phyloP scores from a whole-genome alignment of 2,329 filamentous ascomycete species.

The Apiospora arundinis region DNA sequence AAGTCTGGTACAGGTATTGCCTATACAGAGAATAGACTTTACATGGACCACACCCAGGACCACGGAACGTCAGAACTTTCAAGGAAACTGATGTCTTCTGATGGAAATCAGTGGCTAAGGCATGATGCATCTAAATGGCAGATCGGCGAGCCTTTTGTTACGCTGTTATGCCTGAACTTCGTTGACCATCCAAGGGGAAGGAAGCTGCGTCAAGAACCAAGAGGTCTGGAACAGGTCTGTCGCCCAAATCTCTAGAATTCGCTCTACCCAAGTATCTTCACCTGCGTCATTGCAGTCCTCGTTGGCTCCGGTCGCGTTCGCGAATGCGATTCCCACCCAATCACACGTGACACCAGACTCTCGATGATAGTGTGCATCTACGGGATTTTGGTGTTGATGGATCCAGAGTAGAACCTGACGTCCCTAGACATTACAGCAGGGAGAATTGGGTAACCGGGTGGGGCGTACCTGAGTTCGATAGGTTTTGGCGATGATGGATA shows the following conservation, averaged over 20 bases:
- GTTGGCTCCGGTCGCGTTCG: neutral
- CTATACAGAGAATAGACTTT: neutral
- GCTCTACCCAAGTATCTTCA: no score
- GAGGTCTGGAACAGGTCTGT: neutral
- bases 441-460: neutral
- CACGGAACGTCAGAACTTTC: neutral
- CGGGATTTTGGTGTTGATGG: neutral
- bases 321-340: neutral
- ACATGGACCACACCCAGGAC: neutral
- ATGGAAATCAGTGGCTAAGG: neutral
- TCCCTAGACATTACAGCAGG: neutral
- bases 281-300: neutral
- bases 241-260: no score
- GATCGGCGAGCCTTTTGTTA: neutral
- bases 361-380: neutral
- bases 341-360: neutral
- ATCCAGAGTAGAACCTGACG: neutral
- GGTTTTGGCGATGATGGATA: neutral
- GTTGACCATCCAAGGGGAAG: neutral
- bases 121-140: neutral
- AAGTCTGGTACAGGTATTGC: neutral
- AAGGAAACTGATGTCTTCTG: neutral
- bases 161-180: neutral
- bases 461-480: neutral
- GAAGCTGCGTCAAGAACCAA: neutral